Conservation (phyloP, 352 stramenopile genomes). For the Elongisporangium prolatum region DNA sequence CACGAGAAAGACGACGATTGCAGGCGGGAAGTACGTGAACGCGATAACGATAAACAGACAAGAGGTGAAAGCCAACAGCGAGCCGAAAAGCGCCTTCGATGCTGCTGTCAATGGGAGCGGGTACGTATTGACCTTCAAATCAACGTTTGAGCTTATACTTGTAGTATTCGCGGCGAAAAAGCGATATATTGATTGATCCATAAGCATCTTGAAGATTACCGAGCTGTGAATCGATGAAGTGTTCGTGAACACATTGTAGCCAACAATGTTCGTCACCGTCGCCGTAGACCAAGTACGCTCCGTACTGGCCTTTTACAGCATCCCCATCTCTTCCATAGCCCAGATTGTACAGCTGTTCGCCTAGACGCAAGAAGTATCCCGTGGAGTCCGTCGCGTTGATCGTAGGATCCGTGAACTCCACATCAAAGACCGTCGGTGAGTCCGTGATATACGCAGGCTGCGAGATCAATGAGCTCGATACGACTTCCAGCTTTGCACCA, state of each 20-base stretch:
- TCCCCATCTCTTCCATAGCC: slow-evolving; percentile 26
- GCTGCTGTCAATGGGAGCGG: slow-evolving; percentile 38
- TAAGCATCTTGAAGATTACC: slow-evolving; percentile 28
- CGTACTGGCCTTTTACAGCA: slow-evolving; percentile 16
- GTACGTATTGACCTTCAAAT: slow-evolving; percentile 41
- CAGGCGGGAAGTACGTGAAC: slow-evolving; percentile 85
- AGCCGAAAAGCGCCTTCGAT: slow-evolving; percentile 30
- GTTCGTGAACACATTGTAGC: slow-evolving; percentile 30
- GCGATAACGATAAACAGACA: slow-evolving; percentile 80
- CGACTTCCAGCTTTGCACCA: not conserved
- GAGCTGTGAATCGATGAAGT: slow-evolving; percentile 24
- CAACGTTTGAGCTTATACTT: slow-evolving; percentile 1
- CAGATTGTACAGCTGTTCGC: slow-evolving; percentile 43
- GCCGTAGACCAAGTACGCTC: slow-evolving; percentile 17
- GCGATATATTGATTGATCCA: slow-evolving; percentile 23
- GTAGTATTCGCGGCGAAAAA: slow-evolving; percentile 1
- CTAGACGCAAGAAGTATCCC: slow-evolving; percentile 8
- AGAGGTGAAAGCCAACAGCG: slow-evolving; percentile 32
- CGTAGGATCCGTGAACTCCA: not conserved
- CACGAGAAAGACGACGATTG: slow-evolving; percentile 93
- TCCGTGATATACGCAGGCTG: slow-evolving; percentile 26
- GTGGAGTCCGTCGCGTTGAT: slow-evolving; percentile 1
- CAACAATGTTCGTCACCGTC: slow-evolving; percentile 11
- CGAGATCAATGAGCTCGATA: slow-evolving; percentile 6
- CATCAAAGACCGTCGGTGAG: slow-evolving; percentile 27